A percentile compares a stretch with the other conserved stretches of the same genome.
phyloP scores from a whole-genome alignment of 306 rosid genomes.

The Prunus padus region DNA sequence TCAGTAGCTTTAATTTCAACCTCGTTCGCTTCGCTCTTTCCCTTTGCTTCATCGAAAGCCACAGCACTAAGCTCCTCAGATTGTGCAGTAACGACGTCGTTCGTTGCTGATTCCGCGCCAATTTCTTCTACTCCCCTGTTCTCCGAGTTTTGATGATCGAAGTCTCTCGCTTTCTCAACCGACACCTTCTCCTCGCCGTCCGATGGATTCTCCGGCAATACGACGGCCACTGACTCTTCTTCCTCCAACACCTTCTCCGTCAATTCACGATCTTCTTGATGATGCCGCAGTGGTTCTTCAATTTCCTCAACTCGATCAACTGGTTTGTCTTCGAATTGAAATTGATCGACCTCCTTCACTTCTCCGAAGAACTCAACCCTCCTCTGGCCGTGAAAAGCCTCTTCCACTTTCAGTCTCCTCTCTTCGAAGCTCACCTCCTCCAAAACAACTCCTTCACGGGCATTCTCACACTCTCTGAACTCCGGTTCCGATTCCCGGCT shows the following conservation, averaged over 20 bases:
- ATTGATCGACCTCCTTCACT: conserved; percentile 21
- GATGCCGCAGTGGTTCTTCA: conserved; percentile 5
- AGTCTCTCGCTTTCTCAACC: conserved; percentile 1
- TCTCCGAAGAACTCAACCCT: conserved; percentile 25
- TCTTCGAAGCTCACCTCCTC: conserved; percentile 27
- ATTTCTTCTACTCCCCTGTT: conserved; percentile 7
- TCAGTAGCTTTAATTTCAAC: not conserved
- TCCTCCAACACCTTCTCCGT: not conserved
- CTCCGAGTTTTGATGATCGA: conserved; percentile 6
- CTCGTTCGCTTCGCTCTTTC: not conserved
- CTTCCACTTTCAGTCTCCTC: conserved; percentile 31
- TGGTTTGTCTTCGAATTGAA: conserved; percentile 18
- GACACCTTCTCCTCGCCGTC: conserved; percentile 7
- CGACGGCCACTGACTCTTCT: conserved; percentile 2
- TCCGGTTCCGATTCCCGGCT: conserved; percentile 20
- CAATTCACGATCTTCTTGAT: conserved; percentile 6
- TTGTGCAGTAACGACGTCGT: conserved; percentile 22
- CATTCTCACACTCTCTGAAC: not conserved
- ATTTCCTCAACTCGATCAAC: conserved; percentile 7
- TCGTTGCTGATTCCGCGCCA: conserved; percentile 7
- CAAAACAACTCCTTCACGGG: conserved; percentile 10
- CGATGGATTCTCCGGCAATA: conserved; percentile 1
- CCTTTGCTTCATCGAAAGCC: not conserved
- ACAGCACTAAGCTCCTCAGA: not conserved
- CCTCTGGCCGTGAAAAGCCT: conserved; percentile 26